phyloP scores from a whole-genome alignment of 495 filamentous ascomycete species.

The Hypoxylon rickii region DNA sequence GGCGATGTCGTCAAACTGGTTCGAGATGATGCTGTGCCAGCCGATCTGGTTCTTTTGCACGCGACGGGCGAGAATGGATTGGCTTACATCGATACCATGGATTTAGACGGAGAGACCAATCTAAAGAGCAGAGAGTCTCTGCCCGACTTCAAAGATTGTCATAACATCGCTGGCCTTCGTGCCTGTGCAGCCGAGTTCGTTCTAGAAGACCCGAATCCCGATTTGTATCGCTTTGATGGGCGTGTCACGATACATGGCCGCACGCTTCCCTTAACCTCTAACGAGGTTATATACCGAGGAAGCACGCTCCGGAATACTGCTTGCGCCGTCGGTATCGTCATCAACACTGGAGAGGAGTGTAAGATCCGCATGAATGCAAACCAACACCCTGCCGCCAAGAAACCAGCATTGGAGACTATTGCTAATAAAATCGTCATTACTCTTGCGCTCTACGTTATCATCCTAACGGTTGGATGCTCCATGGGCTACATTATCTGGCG shows the following conservation, averaged over 20 bases:
- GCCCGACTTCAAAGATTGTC: conserved; percentile 57
- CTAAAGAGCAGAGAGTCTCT: conserved; percentile 66
- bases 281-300: conserved; percentile 81
- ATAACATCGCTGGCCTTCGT: conserved; percentile 59
- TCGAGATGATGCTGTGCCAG: conserved; percentile 79
- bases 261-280: conserved; percentile 75
- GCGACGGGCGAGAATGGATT: conserved; percentile 76
- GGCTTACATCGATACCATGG: conserved; percentile 94
- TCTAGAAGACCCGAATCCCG: conserved; percentile 82
- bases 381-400: conserved; percentile 86
- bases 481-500: conserved; percentile 80
- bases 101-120: conserved; percentile 92
- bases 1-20: conserved; percentile 79
- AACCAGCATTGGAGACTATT: conserved; percentile 73
- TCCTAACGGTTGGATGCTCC: conserved; percentile 74
- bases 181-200: conserved; percentile 60
- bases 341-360: conserved; percentile 89
- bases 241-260: conserved; percentile 65
- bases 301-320: conserved; percentile 81
- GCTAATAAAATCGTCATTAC: conserved; percentile 83
- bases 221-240: conserved; percentile 88
- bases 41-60: conserved; percentile 76
- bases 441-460: conserved; percentile 75
- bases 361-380: conserved; percentile 93
- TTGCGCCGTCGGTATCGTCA: conserved; percentile 71